These are phyloP conservation scores for Boletellus deceptivus DNA, from an alignment of 1,284 basidiomycete species.

Conservation along the genomic window DNA sequence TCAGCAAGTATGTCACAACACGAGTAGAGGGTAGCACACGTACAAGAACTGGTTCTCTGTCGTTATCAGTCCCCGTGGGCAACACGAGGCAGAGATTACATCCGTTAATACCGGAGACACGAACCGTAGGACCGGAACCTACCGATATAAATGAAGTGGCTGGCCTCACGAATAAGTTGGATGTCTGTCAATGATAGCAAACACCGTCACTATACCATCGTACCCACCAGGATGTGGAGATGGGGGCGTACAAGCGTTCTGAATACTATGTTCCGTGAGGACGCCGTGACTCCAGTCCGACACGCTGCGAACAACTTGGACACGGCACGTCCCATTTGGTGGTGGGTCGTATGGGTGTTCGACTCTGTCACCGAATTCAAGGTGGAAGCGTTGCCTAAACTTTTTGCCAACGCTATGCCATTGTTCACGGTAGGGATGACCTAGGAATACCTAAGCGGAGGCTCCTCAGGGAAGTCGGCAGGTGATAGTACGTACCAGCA, in stretches of 20 bases:
- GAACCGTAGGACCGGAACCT: slow-evolving; percentile 23
- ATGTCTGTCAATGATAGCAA: slow-evolving; percentile 51
- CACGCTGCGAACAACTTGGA: slow-evolving; percentile 81
- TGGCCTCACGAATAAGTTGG: slow-evolving; percentile 79
- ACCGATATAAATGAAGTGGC: slow-evolving; percentile 90
- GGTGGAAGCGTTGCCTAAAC: slow-evolving; percentile 62
- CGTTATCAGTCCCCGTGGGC: slow-evolving; percentile 2
- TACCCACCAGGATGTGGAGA: slow-evolving; percentile 4
- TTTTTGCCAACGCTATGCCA: slow-evolving; percentile 58
- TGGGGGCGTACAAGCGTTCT: slow-evolving; percentile 72
- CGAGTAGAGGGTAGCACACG: slow-evolving; percentile 32
- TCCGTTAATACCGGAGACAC: slow-evolving; percentile 2
- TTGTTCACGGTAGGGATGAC: slow-evolving; percentile 66
- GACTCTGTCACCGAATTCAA: slow-evolving; percentile 32
- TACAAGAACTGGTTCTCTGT: slow-evolving; percentile 94
- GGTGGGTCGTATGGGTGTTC: slow-evolving; percentile 43
- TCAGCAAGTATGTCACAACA: slow-evolving; percentile 11
- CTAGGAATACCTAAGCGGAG: slow-evolving; percentile 31
- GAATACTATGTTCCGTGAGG: slow-evolving; percentile 80
- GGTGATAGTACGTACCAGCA: slow-evolving; percentile 41
- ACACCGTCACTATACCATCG: neutral
- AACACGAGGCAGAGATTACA: slow-evolving; percentile 12
- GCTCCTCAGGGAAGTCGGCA: neutral
- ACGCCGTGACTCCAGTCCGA: slow-evolving; percentile 93
- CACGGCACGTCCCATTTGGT: slow-evolving; percentile 52